Evolutionary conservation across 2,329 filamentous ascomycete species (phyloP).

Genomic region (Xylariaceae sp.): DNA sequence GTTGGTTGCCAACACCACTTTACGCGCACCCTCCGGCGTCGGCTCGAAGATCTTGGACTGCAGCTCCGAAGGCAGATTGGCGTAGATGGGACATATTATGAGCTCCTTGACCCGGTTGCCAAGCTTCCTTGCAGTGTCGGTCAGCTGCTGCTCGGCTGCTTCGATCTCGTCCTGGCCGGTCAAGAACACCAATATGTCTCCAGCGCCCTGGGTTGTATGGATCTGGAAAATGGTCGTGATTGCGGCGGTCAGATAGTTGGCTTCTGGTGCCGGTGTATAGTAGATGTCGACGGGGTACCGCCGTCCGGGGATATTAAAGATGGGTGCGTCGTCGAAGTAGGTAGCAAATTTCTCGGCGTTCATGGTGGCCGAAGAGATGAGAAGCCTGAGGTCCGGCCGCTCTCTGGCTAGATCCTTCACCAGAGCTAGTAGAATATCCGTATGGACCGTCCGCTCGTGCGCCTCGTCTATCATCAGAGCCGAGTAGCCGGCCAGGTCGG

Average conservation of each 20-base stretch:
- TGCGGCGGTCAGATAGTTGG: conserved; percentile 85
- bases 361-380: conserved; percentile 93
- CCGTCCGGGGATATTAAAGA: conserved; percentile 90
- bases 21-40: conserved; percentile 76
- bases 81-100: conserved; percentile 89
- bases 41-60: conserved; percentile 94
- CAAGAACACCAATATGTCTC: conserved; percentile 90
- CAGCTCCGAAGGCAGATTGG: conserved; percentile 82
- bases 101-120: conserved; percentile 80
- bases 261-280: conserved; percentile 84
- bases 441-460: conserved; percentile 87
- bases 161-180: conserved; percentile 97
- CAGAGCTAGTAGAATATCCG: conserved; percentile 82
- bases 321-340: conserved; percentile 88
- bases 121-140: conserved; percentile 80
- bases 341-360: conserved; percentile 87
- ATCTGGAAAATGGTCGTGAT: conserved; percentile 95
- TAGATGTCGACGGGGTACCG: conserved; percentile 87
- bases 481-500: conserved; percentile 74
- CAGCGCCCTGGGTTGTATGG: conserved; percentile 75
- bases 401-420: conserved; percentile 83
- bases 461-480: conserved; percentile 96
- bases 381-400: conserved; percentile 76
- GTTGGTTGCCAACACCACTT: conserved; percentile 91
- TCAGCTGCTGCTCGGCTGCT: conserved; percentile 73